phyloP scores from a whole-genome alignment of 129 eudicot species.

The Gnaphalium uliginosum region DNA sequence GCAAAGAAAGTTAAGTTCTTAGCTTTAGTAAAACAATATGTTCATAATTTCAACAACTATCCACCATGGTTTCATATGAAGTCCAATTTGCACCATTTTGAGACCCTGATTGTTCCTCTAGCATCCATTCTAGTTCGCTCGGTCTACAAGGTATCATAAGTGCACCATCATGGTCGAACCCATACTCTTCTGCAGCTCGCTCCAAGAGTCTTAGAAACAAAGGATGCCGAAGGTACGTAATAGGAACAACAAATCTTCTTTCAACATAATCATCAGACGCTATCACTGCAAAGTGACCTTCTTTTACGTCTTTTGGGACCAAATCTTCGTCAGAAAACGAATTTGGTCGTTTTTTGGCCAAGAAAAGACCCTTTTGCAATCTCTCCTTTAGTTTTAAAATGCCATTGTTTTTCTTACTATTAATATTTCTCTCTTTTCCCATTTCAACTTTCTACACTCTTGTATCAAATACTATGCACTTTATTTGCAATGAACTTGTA shows the following conservation, averaged over 20 bases:
- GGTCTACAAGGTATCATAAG: slow-evolving; percentile 42
- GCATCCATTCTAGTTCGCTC: slow-evolving; percentile 35
- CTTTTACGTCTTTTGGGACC: slow-evolving; percentile 47
- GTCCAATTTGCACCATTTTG: slow-evolving; percentile 27
- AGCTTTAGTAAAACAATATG: neutral
- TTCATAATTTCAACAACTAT: slow-evolving; percentile 32
- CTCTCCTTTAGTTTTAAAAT: slow-evolving; percentile 31
- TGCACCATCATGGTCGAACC: slow-evolving; percentile 45
- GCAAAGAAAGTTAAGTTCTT: neutral
- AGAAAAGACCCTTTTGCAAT: slow-evolving; percentile 40
- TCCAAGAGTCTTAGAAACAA: slow-evolving; percentile 38
- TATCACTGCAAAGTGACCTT: slow-evolving; percentile 51
- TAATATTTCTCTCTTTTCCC: slow-evolving; percentile 32
- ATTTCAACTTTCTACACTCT: slow-evolving; percentile 8
- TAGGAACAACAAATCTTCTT: slow-evolving; percentile 34
- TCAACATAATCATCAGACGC: slow-evolving; percentile 34
- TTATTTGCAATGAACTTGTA: slow-evolving; percentile 19
- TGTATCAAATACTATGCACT: neutral
- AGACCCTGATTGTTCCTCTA: slow-evolving; percentile 27
- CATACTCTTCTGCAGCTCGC: slow-evolving; percentile 45
- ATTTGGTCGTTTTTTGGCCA: slow-evolving; percentile 18
- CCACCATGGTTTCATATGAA: slow-evolving; percentile 34
- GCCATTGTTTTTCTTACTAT: slow-evolving; percentile 34
- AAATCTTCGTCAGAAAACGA: slow-evolving; percentile 25
- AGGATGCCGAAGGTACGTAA: slow-evolving; percentile 31